Conservation (phyloP, 2,329 filamentous ascomycete species). For the Massarina eburnea region DNA sequence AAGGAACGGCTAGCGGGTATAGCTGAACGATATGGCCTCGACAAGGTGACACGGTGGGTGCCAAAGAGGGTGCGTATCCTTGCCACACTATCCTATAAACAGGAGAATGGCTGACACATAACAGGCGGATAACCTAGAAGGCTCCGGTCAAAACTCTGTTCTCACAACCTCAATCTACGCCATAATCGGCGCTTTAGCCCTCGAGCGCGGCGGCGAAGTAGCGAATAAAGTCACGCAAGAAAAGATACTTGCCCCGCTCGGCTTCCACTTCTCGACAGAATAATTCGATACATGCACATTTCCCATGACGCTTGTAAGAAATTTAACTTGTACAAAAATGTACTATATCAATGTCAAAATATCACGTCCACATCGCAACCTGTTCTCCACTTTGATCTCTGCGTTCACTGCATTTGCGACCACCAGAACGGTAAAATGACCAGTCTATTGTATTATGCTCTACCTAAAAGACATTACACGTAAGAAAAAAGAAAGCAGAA, state of each 20-base stretch:
- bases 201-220: conserved; percentile 80
- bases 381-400: too few species aligned
- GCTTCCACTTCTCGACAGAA: conserved; percentile 28
- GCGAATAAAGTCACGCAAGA: conserved; percentile 76
- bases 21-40: conserved; percentile 69
- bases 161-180: conserved; percentile 78
- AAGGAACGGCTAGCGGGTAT: conserved; percentile 68
- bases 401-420: too few species aligned
- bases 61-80: conserved; percentile 69
- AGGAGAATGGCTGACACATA: conserved; percentile 7
- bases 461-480: too few species aligned
- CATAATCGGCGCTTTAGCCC: conserved; percentile 83
- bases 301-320: neutral
- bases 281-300: neutral
- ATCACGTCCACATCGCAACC: neutral
- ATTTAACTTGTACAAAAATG: conserved; percentile 1
- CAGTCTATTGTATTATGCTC: too few species aligned
- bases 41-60: conserved; percentile 82
- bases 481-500: neutral
- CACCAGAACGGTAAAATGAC: too few species aligned
- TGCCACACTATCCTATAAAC: neutral
- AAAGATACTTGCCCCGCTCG: conserved; percentile 63
- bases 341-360: neutral
- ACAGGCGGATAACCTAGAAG: conserved; percentile 66
- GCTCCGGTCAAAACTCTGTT: conserved; percentile 74